These are phyloP conservation scores for Gnetum montanum DNA, from an alignment of 75 land plant species.

Conservation along the genomic window DNA sequence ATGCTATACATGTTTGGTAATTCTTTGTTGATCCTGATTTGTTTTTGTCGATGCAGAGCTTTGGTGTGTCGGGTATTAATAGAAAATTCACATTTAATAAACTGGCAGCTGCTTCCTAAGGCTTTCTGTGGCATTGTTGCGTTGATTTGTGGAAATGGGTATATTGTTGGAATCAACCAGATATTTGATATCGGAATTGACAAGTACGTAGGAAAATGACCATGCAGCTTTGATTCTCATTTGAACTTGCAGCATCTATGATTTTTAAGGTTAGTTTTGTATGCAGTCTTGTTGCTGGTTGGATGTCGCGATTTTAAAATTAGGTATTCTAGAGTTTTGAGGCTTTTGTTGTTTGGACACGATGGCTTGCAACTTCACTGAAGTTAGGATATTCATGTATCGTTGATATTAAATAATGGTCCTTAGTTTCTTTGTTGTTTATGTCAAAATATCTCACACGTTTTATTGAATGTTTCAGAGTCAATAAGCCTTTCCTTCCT, in stretches of 20 bases:
- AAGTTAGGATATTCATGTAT: too few species aligned
- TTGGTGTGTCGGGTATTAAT: conserved; percentile 78
- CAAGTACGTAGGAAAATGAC: conserved; percentile 39
- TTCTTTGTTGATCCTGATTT: neutral
- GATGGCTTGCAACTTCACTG: too few species aligned
- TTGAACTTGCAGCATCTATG: conserved; percentile 8
- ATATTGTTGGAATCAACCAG: conserved; percentile 95
- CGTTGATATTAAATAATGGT: too few species aligned
- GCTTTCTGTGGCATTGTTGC: conserved; percentile 82
- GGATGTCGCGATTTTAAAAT: too few species aligned
- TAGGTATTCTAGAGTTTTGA: too few species aligned
- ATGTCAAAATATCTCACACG: conserved; percentile 3
- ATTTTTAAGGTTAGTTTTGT: neutral
- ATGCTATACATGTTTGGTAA: neutral
- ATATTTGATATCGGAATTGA: conserved; percentile 94
- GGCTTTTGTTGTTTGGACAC: too few species aligned
- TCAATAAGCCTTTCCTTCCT: conserved; percentile 96
- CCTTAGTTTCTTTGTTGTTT: too few species aligned
- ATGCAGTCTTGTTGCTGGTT: neutral
- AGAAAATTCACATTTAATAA: conserved; percentile 69
- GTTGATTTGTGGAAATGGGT: conserved; percentile 92
- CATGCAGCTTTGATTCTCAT: conserved; percentile 2
- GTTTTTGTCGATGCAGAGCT: conserved; percentile 37
- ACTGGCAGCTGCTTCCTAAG: conserved; percentile 74
- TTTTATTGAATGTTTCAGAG: conserved; percentile 28